Evolutionary conservation across 306 rosid species (phyloP).

Genomic region (Clitoria ternatea): DNA sequence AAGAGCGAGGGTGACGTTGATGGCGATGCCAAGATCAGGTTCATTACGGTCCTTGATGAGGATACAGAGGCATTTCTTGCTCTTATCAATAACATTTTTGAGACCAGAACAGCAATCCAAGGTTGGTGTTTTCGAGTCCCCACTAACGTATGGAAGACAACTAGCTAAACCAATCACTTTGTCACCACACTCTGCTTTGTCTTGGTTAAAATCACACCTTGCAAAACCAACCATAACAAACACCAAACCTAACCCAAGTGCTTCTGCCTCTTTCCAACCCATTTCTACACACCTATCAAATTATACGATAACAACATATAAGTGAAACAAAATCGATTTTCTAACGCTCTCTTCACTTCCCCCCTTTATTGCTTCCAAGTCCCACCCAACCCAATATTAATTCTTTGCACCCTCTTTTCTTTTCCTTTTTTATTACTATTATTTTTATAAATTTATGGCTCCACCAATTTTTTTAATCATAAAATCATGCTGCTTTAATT

Average conservation of each 20-base stretch:
- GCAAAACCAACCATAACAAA: conserved; percentile 32
- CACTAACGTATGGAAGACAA: conserved; percentile 63
- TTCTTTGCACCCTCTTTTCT: too few species aligned
- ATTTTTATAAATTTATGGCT: too few species aligned
- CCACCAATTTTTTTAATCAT: too few species aligned
- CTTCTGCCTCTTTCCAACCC: background rate
- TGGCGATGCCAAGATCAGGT: conserved; percentile 59
- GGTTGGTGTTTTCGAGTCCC: conserved; percentile 57
- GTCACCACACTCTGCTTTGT: conserved; percentile 60
- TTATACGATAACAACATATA: too few species aligned
- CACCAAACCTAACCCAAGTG: conserved; percentile 17
- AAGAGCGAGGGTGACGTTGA: conserved; percentile 61
- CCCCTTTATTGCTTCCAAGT: too few species aligned
- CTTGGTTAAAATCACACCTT: conserved; percentile 52
- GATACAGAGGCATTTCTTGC: conserved; percentile 65
- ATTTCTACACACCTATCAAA: too few species aligned
- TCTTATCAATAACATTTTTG: conserved; percentile 43
- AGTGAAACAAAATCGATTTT: too few species aligned
- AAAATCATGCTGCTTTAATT: too few species aligned
- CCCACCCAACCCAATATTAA: too few species aligned
- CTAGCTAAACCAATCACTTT: conserved; percentile 43
- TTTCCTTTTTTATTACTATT: too few species aligned
- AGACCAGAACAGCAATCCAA: conserved; percentile 70
- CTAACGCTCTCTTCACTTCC: too few species aligned
- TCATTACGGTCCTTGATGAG: conserved; percentile 66